Base-by-base conservation (phyloP, 257 asterid species). In the Ilex aquifolium region DNA sequence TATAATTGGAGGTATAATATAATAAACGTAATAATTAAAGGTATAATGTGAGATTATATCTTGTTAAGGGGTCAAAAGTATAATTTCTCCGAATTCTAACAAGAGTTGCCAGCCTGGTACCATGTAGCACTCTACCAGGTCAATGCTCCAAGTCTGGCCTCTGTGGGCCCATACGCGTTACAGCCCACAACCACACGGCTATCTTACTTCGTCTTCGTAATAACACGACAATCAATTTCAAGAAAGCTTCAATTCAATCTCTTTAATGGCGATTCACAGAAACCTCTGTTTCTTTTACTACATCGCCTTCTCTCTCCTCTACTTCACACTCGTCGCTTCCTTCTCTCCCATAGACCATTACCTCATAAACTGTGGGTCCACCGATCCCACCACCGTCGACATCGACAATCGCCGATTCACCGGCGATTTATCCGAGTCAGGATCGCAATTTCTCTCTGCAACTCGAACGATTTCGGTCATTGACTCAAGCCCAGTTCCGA, bases 361-460 rank as follows among this genome's bases (percentile, higher is more conserved):
- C 81, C 95, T 88, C 76, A 32, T 91, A 60, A 77, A 77, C 70
- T 88, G 95, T 39, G 98, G 95, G 31, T 88, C 95, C 11, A 44
- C 48, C 65, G 69, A 61, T 53, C 56, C 75, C 17, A 64, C 70
- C 36, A 67, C 85, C 42, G 44, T 67, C 32, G 96, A 88, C 79
- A 40, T 74, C 60, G 80, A 84, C 63, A 78, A 78, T 83, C 95
- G 95, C 31, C 51, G 71, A 63, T 91, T 88, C 84, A 57, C 57
- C 63, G 83, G 83, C 64, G 95, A 90, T 70, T 67, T 66, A 0
- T 54, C 75, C 4, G 13, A 61, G 49, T 60, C 73, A 8, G 72
- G 57, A 12, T 51, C 71, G 14, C 75, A 5, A 3, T 53, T 60
- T 63, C 79, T 83, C 61, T 16, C 84, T 27, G 72, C 90, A 13